Evolutionary conservation across 345 rosid species (phyloP).

Genomic region (Gynandropsis gynandra): DNA sequence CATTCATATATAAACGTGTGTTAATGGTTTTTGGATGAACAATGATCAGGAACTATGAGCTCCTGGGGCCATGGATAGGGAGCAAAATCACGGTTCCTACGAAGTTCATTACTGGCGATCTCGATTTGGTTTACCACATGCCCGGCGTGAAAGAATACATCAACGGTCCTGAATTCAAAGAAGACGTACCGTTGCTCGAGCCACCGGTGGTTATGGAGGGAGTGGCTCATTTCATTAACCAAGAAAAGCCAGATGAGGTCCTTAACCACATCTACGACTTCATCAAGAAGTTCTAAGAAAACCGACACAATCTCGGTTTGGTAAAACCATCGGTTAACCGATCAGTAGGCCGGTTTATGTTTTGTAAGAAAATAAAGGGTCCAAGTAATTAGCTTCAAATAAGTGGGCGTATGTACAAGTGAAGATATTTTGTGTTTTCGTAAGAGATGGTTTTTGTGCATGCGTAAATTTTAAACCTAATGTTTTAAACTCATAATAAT

Average conservation of each 20-base stretch:
- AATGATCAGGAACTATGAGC: constrained; percentile 20
- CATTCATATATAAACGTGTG: background rate
- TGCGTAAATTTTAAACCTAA: too few relatives aligned
- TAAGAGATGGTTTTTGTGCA: too few relatives aligned
- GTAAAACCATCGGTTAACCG: too few relatives aligned
- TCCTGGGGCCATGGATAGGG: constrained; percentile 26
- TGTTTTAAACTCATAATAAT: too few relatives aligned
- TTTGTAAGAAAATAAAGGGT: too few relatives aligned
- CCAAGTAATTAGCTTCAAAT: too few relatives aligned
- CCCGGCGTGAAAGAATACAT: constrained; percentile 24
- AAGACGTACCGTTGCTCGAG: constrained; percentile 26
- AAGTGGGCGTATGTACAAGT: too few relatives aligned
- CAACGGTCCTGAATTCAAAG: constrained; percentile 23
- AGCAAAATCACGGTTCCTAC: constrained; percentile 20
- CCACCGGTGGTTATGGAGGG: constrained; percentile 25
- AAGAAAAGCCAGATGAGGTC: constrained; percentile 27
- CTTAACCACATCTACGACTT: constrained; percentile 20
- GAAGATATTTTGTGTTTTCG: too few relatives aligned
- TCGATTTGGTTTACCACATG: constrained; percentile 18
- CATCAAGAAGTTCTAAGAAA: constrained; percentile 20
- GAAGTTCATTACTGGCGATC: constrained; percentile 19
- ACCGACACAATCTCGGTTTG: too few relatives aligned
- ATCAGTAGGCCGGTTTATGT: too few relatives aligned
- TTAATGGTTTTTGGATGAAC: background rate
- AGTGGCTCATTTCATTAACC: constrained; percentile 23